These are phyloP conservation scores for Pyrus pyrifolia DNA, from an alignment of 306 rosid genomes.

Conservation along the genomic window DNA sequence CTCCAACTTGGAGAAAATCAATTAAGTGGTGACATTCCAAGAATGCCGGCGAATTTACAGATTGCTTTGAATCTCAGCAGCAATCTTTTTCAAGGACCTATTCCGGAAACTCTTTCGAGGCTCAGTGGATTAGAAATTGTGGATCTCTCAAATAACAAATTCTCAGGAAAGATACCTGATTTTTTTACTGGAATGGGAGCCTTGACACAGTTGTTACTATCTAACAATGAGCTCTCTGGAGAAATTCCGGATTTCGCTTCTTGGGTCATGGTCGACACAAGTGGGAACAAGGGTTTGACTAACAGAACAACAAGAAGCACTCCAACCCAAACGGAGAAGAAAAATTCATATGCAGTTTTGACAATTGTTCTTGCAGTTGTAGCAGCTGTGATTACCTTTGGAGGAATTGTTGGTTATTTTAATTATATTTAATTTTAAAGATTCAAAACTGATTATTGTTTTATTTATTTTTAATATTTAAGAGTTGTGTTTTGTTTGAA, in stretches of 20 bases:
- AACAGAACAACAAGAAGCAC: neutral
- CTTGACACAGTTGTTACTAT: slow-evolving; percentile 41
- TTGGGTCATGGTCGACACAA: neutral
- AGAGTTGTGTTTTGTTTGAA: no score
- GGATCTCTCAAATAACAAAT: slow-evolving; percentile 76
- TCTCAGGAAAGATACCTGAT: slow-evolving; percentile 51
- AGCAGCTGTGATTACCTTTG: slow-evolving; percentile 37
- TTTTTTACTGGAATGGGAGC: slow-evolving; percentile 16
- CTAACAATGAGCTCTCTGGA: slow-evolving; percentile 58
- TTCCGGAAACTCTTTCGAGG: slow-evolving; percentile 27
- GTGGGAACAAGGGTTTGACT: slow-evolving; percentile 17
- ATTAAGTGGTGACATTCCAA: slow-evolving; percentile 51
- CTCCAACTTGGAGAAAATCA: slow-evolving; percentile 68
- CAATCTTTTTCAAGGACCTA: slow-evolving; percentile 55
- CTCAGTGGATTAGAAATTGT: slow-evolving; percentile 41
- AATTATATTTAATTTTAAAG: no score
- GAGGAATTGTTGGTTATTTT: neutral
- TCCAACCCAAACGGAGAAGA: slow-evolving; percentile 7
- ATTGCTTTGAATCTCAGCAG: slow-evolving; percentile 68
- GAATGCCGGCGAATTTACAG: slow-evolving; percentile 51
- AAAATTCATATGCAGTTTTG: slow-evolving; percentile 19
- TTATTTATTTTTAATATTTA: no score
- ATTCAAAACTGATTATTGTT: no score
- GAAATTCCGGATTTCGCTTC: slow-evolving; percentile 20
- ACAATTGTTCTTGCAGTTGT: slow-evolving; percentile 39